Conservation (phyloP, 164 flowering plant species). For the Chimonanthus praecox region DNA sequence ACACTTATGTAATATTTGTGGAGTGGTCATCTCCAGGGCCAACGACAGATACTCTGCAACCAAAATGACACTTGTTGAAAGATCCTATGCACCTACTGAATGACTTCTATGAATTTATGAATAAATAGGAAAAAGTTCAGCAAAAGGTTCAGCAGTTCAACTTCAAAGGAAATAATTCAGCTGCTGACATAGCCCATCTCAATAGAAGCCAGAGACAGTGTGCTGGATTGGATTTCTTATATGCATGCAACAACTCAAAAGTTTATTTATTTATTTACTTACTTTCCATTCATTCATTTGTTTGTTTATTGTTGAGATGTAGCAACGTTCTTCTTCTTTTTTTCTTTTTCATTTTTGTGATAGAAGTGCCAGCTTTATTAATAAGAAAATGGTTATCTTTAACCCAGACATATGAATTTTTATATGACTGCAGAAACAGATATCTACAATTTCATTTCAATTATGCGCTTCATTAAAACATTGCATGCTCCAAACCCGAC, state of each 20-base stretch:
- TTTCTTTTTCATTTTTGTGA: no score
- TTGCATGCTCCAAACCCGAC: no score
- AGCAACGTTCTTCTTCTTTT: no score
- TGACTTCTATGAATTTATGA: not conserved
- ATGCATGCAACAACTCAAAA: not conserved
- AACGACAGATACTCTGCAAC: not conserved
- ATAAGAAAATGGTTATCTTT: no score
- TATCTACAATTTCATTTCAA: no score
- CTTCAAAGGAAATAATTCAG: not conserved
- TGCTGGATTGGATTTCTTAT: not conserved
- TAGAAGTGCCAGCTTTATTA: no score
- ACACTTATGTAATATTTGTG: not conserved
- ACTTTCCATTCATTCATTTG: no score
- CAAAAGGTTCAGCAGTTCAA: not conserved
- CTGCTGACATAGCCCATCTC: not conserved
- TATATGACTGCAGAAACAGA: no score
- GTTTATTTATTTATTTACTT: not conserved
- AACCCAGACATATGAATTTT: no score
- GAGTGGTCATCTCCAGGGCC: not conserved
- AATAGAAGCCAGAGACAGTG: not conserved
- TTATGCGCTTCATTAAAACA: no score
- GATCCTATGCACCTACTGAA: not conserved
- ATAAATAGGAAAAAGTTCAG: no score
- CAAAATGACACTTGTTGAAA: not conserved
- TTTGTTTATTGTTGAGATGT: no score